phyloP scores from a whole-genome alignment of 345 rosid species.

The Microthlaspi erraticum region DNA sequence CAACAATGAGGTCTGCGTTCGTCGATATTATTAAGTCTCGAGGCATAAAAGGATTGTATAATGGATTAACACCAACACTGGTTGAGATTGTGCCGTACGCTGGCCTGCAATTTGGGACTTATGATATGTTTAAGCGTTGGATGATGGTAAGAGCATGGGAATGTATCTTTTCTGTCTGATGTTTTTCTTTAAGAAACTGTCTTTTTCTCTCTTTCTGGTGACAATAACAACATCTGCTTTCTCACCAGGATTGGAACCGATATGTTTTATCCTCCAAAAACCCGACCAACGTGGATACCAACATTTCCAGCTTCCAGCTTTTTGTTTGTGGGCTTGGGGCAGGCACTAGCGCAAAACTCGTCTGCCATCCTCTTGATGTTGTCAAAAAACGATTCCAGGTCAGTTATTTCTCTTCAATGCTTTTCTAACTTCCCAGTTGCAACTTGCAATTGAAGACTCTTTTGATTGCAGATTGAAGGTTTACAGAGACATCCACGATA shows the following conservation, averaged over 20 bases:
- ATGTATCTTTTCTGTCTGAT: not conserved
- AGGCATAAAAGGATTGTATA: slow-evolving; percentile 85
- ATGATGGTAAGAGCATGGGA: slow-evolving; percentile 56
- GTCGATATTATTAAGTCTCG: slow-evolving; percentile 71
- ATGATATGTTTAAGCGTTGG: slow-evolving; percentile 94
- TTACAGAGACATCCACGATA: slow-evolving; percentile 84
- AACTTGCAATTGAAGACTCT: too few species aligned
- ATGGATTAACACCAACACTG: slow-evolving; percentile 91
- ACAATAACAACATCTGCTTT: slow-evolving; percentile 16
- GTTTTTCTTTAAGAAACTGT: not conserved
- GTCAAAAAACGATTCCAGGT: slow-evolving; percentile 99
- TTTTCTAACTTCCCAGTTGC: slow-evolving; percentile 17
- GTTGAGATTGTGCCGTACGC: slow-evolving; percentile 97
- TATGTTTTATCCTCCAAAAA: slow-evolving; percentile 45
- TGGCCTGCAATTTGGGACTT: slow-evolving; percentile 96
- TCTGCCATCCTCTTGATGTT: slow-evolving; percentile 97
- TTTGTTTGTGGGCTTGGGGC: slow-evolving; percentile 88
- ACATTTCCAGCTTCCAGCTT: slow-evolving; percentile 79
- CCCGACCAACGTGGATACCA: slow-evolving; percentile 47
- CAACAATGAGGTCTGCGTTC: slow-evolving; percentile 95
- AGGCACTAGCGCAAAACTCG: slow-evolving; percentile 99
- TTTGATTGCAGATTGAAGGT: slow-evolving; percentile 76
- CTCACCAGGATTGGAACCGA: slow-evolving; percentile 73
- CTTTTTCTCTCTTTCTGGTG: not conserved
- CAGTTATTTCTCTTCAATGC: slow-evolving; percentile 12